Evolutionary conservation across 2,329 filamentous ascomycete species (phyloP).

Genomic region (Penicillium digitatum): DNA sequence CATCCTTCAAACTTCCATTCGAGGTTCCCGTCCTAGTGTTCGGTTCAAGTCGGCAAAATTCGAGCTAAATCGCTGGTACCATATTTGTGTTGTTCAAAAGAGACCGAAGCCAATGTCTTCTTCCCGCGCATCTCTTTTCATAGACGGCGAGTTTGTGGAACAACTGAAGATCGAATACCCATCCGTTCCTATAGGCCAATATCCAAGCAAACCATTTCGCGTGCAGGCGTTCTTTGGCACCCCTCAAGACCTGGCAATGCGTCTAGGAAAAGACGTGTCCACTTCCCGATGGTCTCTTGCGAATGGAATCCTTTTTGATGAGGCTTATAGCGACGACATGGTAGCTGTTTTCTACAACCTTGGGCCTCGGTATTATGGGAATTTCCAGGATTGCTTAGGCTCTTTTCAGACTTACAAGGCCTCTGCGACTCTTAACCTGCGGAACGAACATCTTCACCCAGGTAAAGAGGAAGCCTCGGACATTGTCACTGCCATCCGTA

Average conservation of each 20-base stretch:
- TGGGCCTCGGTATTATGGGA: slow-evolving; percentile 86
- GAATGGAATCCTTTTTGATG: slow-evolving; percentile 82
- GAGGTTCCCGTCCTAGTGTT: slow-evolving; percentile 79
- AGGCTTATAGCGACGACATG: slow-evolving; percentile 83
- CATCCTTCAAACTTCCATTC: slow-evolving; percentile 92
- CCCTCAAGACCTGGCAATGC: slow-evolving; percentile 76
- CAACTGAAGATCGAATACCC: slow-evolving; percentile 89
- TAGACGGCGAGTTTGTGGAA: slow-evolving; percentile 91
- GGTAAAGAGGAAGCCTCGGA: slow-evolving; percentile 89
- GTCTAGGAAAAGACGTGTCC: slow-evolving; percentile 67
- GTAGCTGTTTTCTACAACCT: slow-evolving; percentile 87
- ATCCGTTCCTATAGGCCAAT: slow-evolving; percentile 63
- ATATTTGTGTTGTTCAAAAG: slow-evolving; percentile 82
- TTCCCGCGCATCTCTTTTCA: slow-evolving; percentile 80
- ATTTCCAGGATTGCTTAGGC: slow-evolving; percentile 93
- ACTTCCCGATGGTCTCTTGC: slow-evolving; percentile 83
- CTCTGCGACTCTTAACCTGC: slow-evolving; percentile 81
- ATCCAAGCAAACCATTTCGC: slow-evolving; percentile 49
- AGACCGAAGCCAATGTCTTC: slow-evolving; percentile 69
- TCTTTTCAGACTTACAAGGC: slow-evolving; percentile 95
- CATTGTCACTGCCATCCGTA: slow-evolving; percentile 80
- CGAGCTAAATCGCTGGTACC: slow-evolving; percentile 78
- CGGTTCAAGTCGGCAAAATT: slow-evolving; percentile 85
- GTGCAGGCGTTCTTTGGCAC: slow-evolving; percentile 94
- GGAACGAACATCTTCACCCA: slow-evolving; percentile 85